These are phyloP conservation scores for Botrytis aclada DNA, from an alignment of 2,329 filamentous ascomycete species.

Conservation along the genomic window DNA sequence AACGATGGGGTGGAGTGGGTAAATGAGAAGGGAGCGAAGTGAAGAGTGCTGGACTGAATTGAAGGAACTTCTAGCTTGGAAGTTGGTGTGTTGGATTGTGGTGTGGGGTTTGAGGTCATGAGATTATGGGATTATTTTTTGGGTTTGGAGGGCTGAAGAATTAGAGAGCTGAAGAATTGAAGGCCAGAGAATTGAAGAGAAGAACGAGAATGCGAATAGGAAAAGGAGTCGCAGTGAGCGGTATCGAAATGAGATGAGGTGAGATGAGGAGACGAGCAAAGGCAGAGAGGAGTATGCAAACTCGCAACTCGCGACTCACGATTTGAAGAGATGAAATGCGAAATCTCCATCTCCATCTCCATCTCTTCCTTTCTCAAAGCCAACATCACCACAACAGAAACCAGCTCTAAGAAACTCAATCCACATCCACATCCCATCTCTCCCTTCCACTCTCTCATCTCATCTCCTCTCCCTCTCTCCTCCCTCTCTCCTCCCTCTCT, in stretches of 20 bases:
- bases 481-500: too few species aligned
- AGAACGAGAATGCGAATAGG: too few species aligned
- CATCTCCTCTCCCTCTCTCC: too few species aligned
- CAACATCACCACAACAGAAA: too few species aligned
- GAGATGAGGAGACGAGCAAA: too few species aligned
- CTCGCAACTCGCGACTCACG: neutral
- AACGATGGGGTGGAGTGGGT: neutral
- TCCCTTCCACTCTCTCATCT: neutral
- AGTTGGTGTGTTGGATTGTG: neutral
- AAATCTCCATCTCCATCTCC: neutral
- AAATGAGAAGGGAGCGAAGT: neutral
- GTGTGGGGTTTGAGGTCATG: too few species aligned
- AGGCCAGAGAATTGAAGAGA: neutral
- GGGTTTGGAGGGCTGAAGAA: neutral
- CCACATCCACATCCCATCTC: too few species aligned
- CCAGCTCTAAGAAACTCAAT: neutral
- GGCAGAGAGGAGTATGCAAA: neutral
- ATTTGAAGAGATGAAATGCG: neutral
- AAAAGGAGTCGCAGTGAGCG: too few species aligned
- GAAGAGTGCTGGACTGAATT: too few species aligned
- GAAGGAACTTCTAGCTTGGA: neutral
- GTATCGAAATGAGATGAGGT: neutral
- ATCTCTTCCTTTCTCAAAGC: too few species aligned
- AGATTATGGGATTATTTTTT: too few species aligned
- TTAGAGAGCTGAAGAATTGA: neutral